These are phyloP conservation scores for Alternaria gansuensis DNA, from an alignment of 2,329 filamentous ascomycete genomes.

Conservation along the genomic window DNA sequence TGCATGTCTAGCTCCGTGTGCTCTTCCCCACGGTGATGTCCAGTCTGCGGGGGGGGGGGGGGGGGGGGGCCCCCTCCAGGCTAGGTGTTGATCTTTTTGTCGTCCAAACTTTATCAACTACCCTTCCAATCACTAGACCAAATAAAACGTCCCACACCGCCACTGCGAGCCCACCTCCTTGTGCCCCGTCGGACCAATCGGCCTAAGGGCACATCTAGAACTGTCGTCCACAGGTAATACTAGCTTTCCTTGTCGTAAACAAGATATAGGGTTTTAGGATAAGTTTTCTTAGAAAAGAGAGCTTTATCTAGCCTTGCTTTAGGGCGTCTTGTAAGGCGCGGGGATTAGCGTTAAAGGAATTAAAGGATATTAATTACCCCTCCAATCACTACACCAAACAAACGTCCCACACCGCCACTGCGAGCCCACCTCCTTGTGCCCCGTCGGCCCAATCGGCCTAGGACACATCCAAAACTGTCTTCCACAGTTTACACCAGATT, in stretches of 20 bases:
- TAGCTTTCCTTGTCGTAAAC: too few relatives aligned
- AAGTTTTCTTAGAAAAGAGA: too few relatives aligned
- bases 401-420: slow-evolving; percentile 91
- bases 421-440: slow-evolving; percentile 82
- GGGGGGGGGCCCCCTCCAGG: too few relatives aligned
- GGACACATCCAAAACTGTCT: slow-evolving; percentile 72
- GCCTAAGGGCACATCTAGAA: slow-evolving; percentile 75
- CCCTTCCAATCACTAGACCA: slow-evolving; percentile 67
- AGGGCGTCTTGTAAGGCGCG: too few relatives aligned
- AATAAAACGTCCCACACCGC: slow-evolving; percentile 86
- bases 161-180: slow-evolving; percentile 87
- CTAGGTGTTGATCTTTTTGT: too few relatives aligned
- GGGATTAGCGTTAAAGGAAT: too few relatives aligned
- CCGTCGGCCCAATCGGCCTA: slow-evolving; percentile 82
- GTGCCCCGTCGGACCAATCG: slow-evolving; percentile 82
- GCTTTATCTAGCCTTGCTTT: too few relatives aligned
- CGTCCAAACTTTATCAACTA: too few relatives aligned
- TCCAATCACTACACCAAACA: slow-evolving; percentile 73
- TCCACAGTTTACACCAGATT: slow-evolving; percentile 81
- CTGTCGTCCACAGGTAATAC: slow-evolving; percentile 67
- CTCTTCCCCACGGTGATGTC: neutral
- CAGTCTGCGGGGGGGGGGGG: neutral
- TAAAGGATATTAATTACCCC: too few relatives aligned
- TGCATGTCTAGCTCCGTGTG: neutral
- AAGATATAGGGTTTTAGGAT: too few relatives aligned